Base-by-base conservation (phyloP, 139 green algal genomes). In the Asterochloris erici region DNA sequence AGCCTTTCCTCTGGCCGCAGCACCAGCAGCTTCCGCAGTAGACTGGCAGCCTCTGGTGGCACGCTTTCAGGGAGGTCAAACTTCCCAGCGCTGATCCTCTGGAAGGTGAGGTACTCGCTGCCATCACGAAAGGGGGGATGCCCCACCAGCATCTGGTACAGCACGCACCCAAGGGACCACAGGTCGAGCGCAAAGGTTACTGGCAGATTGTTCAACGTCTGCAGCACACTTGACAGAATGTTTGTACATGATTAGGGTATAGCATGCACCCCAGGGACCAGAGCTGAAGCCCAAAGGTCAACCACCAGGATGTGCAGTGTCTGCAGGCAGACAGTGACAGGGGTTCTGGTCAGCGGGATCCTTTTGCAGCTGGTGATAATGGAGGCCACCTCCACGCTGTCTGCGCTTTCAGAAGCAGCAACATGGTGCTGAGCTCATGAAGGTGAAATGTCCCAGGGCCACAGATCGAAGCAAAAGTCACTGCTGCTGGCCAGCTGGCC, bases 41-140 rank as follows among this genome's bases (percentile, higher is more conserved):
- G 83, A 87, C 96, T 91, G 13, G 80, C 68, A 1, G 81, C 91
- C 11, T 63, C 83, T 0, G 74, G 19, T 13, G 89, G 83, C 60
- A 92, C 81, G 14, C 81, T 83, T 0, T 87, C 81, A 1, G 84
- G 82, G 14, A 86, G 16, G 38, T 78, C 47, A 21, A 83, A 84
- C 14, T 81, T 66, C 0, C 62, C 78, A 29, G 70, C 69, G 10
- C 85, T 47, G 26, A 94, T 90, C 70, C 90, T 91, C 83, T 96
- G 89, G 83, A 97, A 95, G 14, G 93, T 97, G 0, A 97, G 86
- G 86, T 97, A 98, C 89, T 98, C 94, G 38, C 81, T 91, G 66
- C 63, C 86, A 9, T 76, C 85, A 81, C 93, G 93, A 85, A 98
- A 98, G 29, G 94, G 94, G 13, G 94, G 86, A 23, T 74, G 70